Evolutionary conservation across 2,329 filamentous ascomycete genomes (phyloP), one percentile per base, ranked within the genome.

Genomic region (Alternaria arbusti): DNA sequence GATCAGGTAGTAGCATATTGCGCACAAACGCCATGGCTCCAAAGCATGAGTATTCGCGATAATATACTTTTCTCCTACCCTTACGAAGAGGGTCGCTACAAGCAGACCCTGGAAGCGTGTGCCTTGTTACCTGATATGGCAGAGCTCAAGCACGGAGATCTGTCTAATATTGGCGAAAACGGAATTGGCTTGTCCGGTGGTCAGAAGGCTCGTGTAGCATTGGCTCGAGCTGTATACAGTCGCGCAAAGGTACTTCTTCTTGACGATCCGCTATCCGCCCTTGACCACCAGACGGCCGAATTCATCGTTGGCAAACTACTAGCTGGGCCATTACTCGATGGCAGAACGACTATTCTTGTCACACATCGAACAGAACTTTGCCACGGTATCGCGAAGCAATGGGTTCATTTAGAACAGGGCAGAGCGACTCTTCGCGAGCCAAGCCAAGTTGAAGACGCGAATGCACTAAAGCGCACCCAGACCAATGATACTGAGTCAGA

Each of bases 301-400:
- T 81, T 74, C 7, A 87, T 91, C 47, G 87, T 89, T 4, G 80
- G 82, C 6, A 87, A 85, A 66, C 86, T 87, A 65, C 80, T 91
- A 12, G 78, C 78, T 2, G 88, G 88, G 2, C 82, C 83, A 1
- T 74, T 91, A 30, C 76, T 88, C 59, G 75, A 86, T 63, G 84
- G 79, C 10, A 82, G 88, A 20, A 87, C 83, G 0, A 79, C 86
- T 0, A 81, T 91, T 25, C 80, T 91, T 15, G 88, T 88, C 17
- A 91, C 89, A 1, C 89, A 91, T 79, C 86, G 89, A 2, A 87
- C 85, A 0, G 90, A 94, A 64, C 82, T 97, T 10, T 92, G 93
- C 63, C 86, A 88, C 20, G 84, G 86, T n/a, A 83, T 94, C 46
- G 92, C 93, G 2, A 84, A 89, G 52, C 91, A 96, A 72, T 86